Evolutionary conservation across 495 filamentous ascomycete genomes (phyloP).

Genomic region (Hyphodiscus hymeniophilus): DNA sequence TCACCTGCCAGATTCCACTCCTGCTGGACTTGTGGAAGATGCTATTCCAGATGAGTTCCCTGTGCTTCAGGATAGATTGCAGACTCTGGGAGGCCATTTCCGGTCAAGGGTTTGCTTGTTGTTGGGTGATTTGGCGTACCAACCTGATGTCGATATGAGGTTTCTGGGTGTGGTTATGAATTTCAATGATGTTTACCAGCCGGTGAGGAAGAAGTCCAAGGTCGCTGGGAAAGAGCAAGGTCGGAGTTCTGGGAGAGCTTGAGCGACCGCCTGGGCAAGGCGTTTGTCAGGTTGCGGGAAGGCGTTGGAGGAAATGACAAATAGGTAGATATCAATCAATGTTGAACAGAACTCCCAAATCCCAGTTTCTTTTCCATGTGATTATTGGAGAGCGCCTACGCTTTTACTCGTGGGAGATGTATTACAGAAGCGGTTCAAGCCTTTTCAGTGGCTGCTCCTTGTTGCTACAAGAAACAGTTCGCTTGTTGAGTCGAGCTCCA

Average conservation of each 20-base stretch:
- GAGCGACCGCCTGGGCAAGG: not conserved
- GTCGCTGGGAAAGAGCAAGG: conserved; percentile 11
- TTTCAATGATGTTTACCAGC: conserved; percentile 91
- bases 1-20: conserved; percentile 14
- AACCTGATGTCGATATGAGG: conserved; percentile 91
- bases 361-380: no score
- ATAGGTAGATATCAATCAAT: no score
- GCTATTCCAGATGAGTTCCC: conserved; percentile 53
- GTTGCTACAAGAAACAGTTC: no score
- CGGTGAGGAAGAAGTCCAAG: conserved; percentile 17
- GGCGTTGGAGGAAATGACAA: conserved; percentile 1
- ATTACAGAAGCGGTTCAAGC: no score
- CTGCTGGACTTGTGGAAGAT: conserved; percentile 9
- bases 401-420: no score
- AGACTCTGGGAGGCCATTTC: conserved; percentile 65
- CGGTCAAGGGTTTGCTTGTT: conserved; percentile 65
- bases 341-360: no score
- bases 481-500: no score
- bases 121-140: conserved; percentile 82
- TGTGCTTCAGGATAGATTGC: conserved; percentile 62
- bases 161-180: conserved; percentile 97
- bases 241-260: conserved; percentile 14
- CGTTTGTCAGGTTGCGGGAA: not conserved
- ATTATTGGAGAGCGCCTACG: no score
- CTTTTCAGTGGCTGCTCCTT: no score